These are phyloP conservation scores for Theobroma cacao DNA, from an alignment of 345 rosid species.

Conservation along the genomic window DNA sequence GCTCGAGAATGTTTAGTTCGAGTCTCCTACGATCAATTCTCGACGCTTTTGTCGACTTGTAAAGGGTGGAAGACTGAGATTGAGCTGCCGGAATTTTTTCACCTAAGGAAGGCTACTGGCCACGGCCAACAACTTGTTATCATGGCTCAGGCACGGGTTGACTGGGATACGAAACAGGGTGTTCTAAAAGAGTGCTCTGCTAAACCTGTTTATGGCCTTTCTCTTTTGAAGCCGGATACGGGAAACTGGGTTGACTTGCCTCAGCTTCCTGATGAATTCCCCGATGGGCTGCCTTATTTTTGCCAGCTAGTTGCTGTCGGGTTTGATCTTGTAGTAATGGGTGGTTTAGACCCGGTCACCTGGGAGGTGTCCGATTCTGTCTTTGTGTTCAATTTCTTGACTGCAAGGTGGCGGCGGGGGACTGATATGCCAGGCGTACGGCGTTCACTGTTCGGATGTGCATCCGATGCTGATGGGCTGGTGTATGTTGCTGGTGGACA, in stretches of 20 bases:
- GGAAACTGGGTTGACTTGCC: conserved; percentile 56
- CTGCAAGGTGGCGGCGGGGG: conserved; percentile 65
- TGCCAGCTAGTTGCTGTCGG: conserved; percentile 57
- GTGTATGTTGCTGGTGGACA: conserved; percentile 80
- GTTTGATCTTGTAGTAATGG: conserved; percentile 60
- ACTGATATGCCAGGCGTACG: conserved; percentile 59
- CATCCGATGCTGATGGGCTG: conserved; percentile 49
- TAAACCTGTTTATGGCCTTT: neutral
- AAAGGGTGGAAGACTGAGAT: conserved; percentile 60
- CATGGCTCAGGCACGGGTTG: conserved; percentile 52
- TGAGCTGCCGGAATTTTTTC: conserved; percentile 42
- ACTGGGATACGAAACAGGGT: conserved; percentile 17
- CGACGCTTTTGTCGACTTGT: conserved; percentile 44
- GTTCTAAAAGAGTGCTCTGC: neutral
- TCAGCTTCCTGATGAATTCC: conserved; percentile 36
- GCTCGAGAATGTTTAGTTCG: conserved; percentile 65
- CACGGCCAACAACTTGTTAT: conserved; percentile 49
- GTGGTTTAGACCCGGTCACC: conserved; percentile 69
- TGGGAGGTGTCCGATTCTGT: conserved; percentile 62
- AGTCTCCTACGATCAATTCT: conserved; percentile 37
- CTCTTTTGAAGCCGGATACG: conserved; percentile 31
- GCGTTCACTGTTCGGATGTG: conserved; percentile 63
- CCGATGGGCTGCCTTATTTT: conserved; percentile 56
- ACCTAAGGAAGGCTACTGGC: conserved; percentile 24
- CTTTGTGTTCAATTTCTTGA: conserved; percentile 47